Conservation (phyloP, 2,329 filamentous ascomycete species). For the Penicillium sp. region DNA sequence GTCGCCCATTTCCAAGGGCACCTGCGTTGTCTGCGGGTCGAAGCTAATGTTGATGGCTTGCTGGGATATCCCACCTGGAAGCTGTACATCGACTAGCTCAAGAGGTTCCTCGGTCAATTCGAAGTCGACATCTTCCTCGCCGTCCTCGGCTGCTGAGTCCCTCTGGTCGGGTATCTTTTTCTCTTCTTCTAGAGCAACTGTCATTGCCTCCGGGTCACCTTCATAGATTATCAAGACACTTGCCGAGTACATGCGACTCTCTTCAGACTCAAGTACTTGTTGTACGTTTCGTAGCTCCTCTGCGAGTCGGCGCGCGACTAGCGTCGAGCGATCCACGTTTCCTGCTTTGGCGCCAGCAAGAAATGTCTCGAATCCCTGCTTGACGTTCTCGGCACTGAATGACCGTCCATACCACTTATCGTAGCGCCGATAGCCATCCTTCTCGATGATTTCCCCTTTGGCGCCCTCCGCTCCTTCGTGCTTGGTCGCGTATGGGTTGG, state of each 20-base stretch:
- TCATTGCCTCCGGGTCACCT: slow-evolving; percentile 54
- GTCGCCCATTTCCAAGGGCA: slow-evolving; percentile 45
- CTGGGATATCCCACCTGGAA: slow-evolving; percentile 28
- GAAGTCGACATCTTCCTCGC: slow-evolving; percentile 28
- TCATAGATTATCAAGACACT: slow-evolving; percentile 63
- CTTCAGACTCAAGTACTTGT: slow-evolving; percentile 49
- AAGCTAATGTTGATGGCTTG: slow-evolving; percentile 34
- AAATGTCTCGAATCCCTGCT: slow-evolving; percentile 55
- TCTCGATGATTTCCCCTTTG: slow-evolving; percentile 41
- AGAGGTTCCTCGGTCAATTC: slow-evolving; percentile 29
- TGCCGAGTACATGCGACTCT: slow-evolving; percentile 63
- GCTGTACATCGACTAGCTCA: slow-evolving; percentile 29
- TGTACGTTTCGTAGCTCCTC: slow-evolving; percentile 43
- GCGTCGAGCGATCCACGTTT: slow-evolving; percentile 40
- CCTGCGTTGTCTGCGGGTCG: slow-evolving; percentile 35
- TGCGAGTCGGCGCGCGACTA: slow-evolving; percentile 41
- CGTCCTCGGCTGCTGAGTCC: slow-evolving; percentile 27
- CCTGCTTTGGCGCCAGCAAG: slow-evolving; percentile 45
- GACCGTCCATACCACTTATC: slow-evolving; percentile 62
- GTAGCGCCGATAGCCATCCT: slow-evolving; percentile 54
- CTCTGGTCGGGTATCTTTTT: slow-evolving; percentile 28
- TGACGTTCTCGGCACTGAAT: slow-evolving; percentile 52
- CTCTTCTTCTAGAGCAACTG: slow-evolving; percentile 46
- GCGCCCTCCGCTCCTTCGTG: slow-evolving; percentile 48
- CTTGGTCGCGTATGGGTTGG: slow-evolving; percentile 31